A percentile compares a stretch with the other conserved stretches of the same genome.
phyloP scores from a whole-genome alignment of 805 yeast genomes.

The Wickerhamomyces xylosicus region DNA sequence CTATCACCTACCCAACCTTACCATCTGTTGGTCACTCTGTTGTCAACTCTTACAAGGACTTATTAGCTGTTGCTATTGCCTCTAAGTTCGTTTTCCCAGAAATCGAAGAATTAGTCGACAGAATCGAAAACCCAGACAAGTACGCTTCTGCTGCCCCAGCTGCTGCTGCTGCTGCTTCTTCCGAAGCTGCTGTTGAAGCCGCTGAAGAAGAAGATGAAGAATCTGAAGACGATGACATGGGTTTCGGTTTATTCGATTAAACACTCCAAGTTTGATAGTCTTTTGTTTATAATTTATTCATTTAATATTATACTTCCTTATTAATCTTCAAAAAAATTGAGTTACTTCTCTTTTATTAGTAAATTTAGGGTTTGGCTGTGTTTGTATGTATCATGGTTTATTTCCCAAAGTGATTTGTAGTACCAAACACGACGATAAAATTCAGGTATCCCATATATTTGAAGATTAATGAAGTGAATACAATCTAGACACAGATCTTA shows the following conservation, averaged over 20 bases:
- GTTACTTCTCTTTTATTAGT: not conserved
- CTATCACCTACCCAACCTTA: conserved; percentile 98
- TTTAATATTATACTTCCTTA: not conserved
- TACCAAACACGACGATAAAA: no score
- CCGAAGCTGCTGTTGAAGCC: conserved; percentile 62
- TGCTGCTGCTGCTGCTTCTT: conserved; percentile 77
- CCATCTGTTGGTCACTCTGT: conserved; percentile 99
- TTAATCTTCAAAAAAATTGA: not conserved
- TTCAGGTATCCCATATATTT: no score
- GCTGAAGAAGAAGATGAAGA: conserved; percentile 71
- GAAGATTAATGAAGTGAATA: no score
- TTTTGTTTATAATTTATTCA: not conserved
- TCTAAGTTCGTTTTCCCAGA: conserved; percentile 99
- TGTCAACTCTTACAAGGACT: conserved; percentile 98
- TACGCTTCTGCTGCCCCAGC: conserved; percentile 99
- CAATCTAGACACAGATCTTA: no score
- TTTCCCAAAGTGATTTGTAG: no score
- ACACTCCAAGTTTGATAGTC: no score
- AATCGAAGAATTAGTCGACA: conserved; percentile 97
- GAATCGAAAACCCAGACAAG: conserved; percentile 99
- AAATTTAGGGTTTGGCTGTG: no score
- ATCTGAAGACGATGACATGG: conserved; percentile 78
- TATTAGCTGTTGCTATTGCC: conserved; percentile 95
- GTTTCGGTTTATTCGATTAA: conserved; percentile 98
- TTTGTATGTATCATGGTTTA: no score